Evolutionary conservation across 2,329 filamentous ascomycete species (phyloP).

Genomic region (Dothistroma septosporum): DNA sequence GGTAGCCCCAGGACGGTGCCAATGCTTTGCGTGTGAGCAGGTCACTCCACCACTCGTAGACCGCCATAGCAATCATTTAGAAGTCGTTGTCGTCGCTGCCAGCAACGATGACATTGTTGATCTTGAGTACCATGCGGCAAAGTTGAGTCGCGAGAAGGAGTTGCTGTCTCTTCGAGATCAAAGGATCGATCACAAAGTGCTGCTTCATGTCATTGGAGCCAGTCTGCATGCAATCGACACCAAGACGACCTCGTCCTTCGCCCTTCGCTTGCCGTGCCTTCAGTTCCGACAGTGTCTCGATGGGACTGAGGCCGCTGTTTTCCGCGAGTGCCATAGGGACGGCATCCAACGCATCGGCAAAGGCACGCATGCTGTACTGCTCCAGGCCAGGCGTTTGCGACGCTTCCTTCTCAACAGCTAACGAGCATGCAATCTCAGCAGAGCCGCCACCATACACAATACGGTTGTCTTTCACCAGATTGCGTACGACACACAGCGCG

Average conservation of each 20-base stretch:
- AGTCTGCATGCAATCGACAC: slow-evolving; percentile 95
- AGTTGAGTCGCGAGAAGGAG: slow-evolving; percentile 93
- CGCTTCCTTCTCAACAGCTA: slow-evolving; percentile 92
- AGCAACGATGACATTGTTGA: slow-evolving; percentile 91
- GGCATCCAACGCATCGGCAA: slow-evolving; percentile 87
- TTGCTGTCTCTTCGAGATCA: slow-evolving; percentile 98
- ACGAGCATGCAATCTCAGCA: slow-evolving; percentile 92
- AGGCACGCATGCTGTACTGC: slow-evolving; percentile 98
- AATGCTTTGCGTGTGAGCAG: slow-evolving; percentile 8
- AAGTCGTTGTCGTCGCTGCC: slow-evolving; percentile 84
- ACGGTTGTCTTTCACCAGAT: slow-evolving; percentile 91
- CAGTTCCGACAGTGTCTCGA: slow-evolving; percentile 88
- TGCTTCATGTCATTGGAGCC: slow-evolving; percentile 97
- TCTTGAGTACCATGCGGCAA: slow-evolving; percentile 95
- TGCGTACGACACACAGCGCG: slow-evolving; percentile 94
- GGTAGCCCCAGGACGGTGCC: slow-evolving; percentile 12
- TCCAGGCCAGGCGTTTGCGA: slow-evolving; percentile 89
- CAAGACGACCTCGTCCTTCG: slow-evolving; percentile 70
- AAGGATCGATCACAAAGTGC: slow-evolving; percentile 94
- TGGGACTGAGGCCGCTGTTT: slow-evolving; percentile 93
- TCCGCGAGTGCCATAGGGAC: slow-evolving; percentile 95
- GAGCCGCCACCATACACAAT: slow-evolving; percentile 97
- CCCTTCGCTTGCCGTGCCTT: slow-evolving; percentile 92
- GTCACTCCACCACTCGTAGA: not conserved
- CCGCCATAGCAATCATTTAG: slow-evolving; percentile 40